A percentile compares a stretch with the other conserved stretches of the same genome.
Conservation (phyloP, 805 yeast genomes). For the Diddensiella santjacobensis region DNA sequence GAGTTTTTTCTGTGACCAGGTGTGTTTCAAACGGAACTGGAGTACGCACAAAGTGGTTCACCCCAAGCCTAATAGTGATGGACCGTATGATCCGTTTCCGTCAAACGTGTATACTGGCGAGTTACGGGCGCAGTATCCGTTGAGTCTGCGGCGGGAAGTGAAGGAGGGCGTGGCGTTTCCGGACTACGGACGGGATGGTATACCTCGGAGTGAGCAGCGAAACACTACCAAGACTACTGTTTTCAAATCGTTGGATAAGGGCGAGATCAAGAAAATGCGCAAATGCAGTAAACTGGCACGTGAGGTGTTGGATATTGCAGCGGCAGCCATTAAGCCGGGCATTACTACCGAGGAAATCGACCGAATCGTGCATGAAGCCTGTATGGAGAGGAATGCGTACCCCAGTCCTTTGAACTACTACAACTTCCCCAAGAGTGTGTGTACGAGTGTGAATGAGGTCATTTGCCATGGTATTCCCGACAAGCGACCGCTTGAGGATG, state of each 20-base stretch:
- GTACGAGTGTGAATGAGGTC: conserved; percentile 92
- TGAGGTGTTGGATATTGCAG: conserved; percentile 87
- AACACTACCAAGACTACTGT: conserved; percentile 59
- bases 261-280: conserved; percentile 70
- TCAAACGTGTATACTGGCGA: conserved; percentile 68
- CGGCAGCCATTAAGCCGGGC: conserved; percentile 79
- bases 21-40: conserved; percentile 67
- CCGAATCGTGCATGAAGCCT: conserved; percentile 78
- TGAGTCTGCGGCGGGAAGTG: conserved; percentile 64
- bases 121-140: conserved; percentile 75
- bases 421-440: conserved; percentile 86
- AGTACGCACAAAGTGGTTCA: conserved; percentile 68
- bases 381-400: conserved; percentile 82
- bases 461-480: conserved; percentile 98
- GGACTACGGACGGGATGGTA: conserved; percentile 79
- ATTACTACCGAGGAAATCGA: conserved; percentile 92
- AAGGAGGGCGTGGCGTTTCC: conserved; percentile 72
- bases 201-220: conserved; percentile 72
- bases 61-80: conserved; percentile 44
- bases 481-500: conserved; percentile 78
- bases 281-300: conserved; percentile 73
- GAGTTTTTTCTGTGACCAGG: conserved; percentile 73
- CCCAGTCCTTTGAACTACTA: conserved; percentile 95
- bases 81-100: conserved; percentile 82
- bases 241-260: conserved; percentile 60